phyloP scores from a whole-genome alignment of 768 basidiomycete species.

The Trametopsis cervina region DNA sequence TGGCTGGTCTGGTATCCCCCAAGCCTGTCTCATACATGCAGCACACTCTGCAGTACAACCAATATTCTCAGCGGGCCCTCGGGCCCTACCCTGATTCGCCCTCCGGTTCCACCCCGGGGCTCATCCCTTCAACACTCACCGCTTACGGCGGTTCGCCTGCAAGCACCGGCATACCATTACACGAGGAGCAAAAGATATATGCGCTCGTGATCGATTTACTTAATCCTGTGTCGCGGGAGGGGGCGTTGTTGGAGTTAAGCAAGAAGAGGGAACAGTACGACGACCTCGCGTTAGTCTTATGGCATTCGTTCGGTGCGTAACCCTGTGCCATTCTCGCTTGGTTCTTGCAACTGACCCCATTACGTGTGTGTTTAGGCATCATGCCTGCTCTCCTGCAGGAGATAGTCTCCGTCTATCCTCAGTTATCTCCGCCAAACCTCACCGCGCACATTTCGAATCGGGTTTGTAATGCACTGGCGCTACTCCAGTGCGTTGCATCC shows the following conservation, averaged over 20 bases:
- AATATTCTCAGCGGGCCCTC: conserved; percentile 48
- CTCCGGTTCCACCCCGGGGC: conserved; percentile 43
- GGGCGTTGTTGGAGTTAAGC: conserved; percentile 88
- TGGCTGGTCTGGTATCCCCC: conserved; percentile 28
- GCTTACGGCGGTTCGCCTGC: conserved; percentile 25
- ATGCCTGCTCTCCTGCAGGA: conserved; percentile 98
- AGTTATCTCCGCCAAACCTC: conserved; percentile 90
- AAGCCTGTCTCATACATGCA: conserved; percentile 42
- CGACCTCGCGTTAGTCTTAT: conserved; percentile 92
- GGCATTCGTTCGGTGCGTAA: conserved; percentile 93
- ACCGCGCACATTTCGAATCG: conserved; percentile 98
- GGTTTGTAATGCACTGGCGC: conserved; percentile 96
- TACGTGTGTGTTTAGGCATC: conserved; percentile 50
- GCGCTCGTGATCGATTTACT: conserved; percentile 81
- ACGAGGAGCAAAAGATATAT: conserved; percentile 82
- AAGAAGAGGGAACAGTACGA: conserved; percentile 99
- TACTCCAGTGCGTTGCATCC: conserved; percentile 96
- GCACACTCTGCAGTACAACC: conserved; percentile 51
- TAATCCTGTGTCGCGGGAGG: conserved; percentile 79
- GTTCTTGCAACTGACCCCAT: not conserved
- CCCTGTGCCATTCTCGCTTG: not conserved
- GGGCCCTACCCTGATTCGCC: conserved; percentile 57
- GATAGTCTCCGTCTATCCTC: conserved; percentile 96
- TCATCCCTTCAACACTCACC: conserved; percentile 48
- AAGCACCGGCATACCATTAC: conserved; percentile 16